Evolutionary conservation across 306 rosid genomes (phyloP).

Genomic region (Inga laurina): DNA sequence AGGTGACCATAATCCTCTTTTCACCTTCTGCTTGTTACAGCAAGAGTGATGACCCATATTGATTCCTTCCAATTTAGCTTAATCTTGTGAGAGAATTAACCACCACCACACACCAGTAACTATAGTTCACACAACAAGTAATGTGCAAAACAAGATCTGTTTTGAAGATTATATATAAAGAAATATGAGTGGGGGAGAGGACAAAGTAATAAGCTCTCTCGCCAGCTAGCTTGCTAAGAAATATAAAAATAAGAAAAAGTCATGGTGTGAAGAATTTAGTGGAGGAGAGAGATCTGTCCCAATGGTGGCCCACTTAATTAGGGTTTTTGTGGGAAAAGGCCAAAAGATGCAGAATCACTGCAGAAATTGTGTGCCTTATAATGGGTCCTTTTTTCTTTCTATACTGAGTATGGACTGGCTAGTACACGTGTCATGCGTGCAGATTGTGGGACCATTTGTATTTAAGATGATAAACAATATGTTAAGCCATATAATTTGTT

Average conservation of each 20-base stretch:
- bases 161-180: slow-evolving; percentile 15
- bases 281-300: slow-evolving; percentile 31
- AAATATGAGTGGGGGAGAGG: slow-evolving; percentile 12
- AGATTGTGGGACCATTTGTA: slow-evolving; percentile 32
- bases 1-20: slow-evolving; percentile 97
- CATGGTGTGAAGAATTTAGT: slow-evolving; percentile 46
- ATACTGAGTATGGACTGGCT: neutral
- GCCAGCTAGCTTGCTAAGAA: slow-evolving; percentile 33
- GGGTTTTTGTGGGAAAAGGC: slow-evolving; percentile 58
- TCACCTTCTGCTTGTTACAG: slow-evolving; percentile 96
- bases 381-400: slow-evolving; percentile 36
- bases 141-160: slow-evolving; percentile 27
- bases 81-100: neutral
- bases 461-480: neutral
- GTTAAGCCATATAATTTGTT: neutral
- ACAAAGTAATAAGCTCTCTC: slow-evolving; percentile 9
- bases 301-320: slow-evolving; percentile 52
- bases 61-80: neutral
- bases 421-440: slow-evolving; percentile 62
- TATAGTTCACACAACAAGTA: neutral
- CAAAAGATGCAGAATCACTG: slow-evolving; percentile 47
- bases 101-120: neutral
- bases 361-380: slow-evolving; percentile 54
- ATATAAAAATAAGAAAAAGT: slow-evolving; percentile 13
- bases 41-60: slow-evolving; percentile 93